Evolutionary conservation across 75 land plant species (phyloP).

Genomic region (Selaginella tamariscina): DNA sequence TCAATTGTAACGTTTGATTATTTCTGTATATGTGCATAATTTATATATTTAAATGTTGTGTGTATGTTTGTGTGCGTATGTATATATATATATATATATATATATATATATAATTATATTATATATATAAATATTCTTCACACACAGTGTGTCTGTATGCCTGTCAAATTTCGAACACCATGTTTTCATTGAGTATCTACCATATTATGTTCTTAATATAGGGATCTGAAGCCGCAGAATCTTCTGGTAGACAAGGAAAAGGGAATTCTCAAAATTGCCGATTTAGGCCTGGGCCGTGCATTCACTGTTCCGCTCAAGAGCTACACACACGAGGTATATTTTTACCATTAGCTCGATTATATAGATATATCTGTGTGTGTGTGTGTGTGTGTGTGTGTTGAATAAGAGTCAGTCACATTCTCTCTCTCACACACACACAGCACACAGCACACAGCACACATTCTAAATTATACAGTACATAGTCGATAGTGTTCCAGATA

Average conservation of each 20-base stretch:
- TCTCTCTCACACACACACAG: not conserved
- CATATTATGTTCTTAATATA: slow-evolving; percentile 12
- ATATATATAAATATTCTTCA: not conserved
- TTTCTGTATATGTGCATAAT: too few species aligned
- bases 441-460: not conserved
- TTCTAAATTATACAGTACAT: not conserved
- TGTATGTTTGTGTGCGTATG: too few species aligned
- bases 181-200: not conserved
- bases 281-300: slow-evolving; percentile 63
- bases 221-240: slow-evolving; percentile 95
- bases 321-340: slow-evolving; percentile 69
- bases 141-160: not conserved
- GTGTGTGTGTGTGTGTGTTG: too few species aligned
- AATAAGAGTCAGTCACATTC: too few species aligned
- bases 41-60: too few species aligned
- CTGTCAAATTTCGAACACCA: not conserved
- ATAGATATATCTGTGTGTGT: not conserved
- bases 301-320: slow-evolving; percentile 53
- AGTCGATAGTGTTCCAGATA: not conserved
- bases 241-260: slow-evolving; percentile 69
- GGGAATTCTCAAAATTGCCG: slow-evolving; percentile 66
- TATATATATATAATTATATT: not conserved
- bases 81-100: too few species aligned
- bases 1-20: not conserved
- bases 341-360: not conserved